A percentile compares a stretch with the other conserved stretches of the same genome.
Conservation (phyloP, 2,329 filamentous ascomycete species). For the Diaporthe capsici region DNA sequence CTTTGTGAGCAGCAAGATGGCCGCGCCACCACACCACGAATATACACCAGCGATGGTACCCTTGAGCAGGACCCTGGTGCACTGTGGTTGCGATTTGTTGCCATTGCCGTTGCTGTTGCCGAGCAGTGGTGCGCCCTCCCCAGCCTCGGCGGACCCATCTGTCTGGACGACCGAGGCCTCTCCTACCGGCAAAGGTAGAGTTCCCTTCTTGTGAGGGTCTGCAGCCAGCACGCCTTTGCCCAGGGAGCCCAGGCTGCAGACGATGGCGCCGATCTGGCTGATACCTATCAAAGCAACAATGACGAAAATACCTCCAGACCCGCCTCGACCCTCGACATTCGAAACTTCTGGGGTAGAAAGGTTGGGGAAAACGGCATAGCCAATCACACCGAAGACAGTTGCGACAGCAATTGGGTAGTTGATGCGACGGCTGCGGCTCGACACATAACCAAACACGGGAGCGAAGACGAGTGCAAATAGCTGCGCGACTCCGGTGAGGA, state of each 20-base stretch:
- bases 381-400: conserved; percentile 80
- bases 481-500: conserved; percentile 91
- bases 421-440: conserved; percentile 74
- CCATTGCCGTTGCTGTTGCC: conserved; percentile 41
- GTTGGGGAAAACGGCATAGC: conserved; percentile 83
- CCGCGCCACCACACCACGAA: conserved; percentile 88
- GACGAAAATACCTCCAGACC: conserved; percentile 78
- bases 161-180: conserved; percentile 37
- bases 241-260: conserved; percentile 92
- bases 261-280: conserved; percentile 96
- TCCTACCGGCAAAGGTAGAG: conserved; percentile 44
- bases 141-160: conserved; percentile 39
- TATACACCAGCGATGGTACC: conserved; percentile 96
- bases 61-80: conserved; percentile 77
- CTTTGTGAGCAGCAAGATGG: conserved; percentile 93
- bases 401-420: conserved; percentile 83
- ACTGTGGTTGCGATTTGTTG: conserved; percentile 39
- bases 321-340: conserved; percentile 74
- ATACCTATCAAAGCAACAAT: conserved; percentile 87
- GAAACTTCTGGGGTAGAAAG: conserved; percentile 82
- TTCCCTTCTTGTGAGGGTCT: conserved; percentile 49
- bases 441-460: conserved; percentile 88
- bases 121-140: conserved; percentile 56
- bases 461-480: conserved; percentile 87
- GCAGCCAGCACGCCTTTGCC: conserved; percentile 81